Evolutionary conservation across 306 rosid species (phyloP).

Genomic region (Quercus ilex): DNA sequence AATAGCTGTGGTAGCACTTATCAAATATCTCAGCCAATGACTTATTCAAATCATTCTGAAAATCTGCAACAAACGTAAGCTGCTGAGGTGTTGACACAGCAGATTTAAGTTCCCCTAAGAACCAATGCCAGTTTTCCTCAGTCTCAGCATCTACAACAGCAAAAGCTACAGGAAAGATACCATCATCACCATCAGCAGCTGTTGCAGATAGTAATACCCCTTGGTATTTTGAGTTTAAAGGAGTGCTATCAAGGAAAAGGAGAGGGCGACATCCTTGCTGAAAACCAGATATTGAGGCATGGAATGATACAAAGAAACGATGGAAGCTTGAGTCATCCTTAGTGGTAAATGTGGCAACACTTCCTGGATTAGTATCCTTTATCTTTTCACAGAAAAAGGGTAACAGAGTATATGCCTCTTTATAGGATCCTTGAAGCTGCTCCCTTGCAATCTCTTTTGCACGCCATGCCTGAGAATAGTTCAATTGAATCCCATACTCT

Average conservation of each 20-base stretch:
- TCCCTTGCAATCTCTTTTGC: slow-evolving; percentile 97
- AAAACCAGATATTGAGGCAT: slow-evolving; percentile 81
- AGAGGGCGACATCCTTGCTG: slow-evolving; percentile 89
- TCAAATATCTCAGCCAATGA: slow-evolving; percentile 71
- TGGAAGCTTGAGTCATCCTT: slow-evolving; percentile 96
- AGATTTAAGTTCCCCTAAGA: slow-evolving; percentile 67
- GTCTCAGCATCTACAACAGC: slow-evolving; percentile 87
- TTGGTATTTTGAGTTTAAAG: slow-evolving; percentile 86
- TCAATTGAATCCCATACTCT: slow-evolving; percentile 89
- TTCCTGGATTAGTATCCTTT: slow-evolving; percentile 89
- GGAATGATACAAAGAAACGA: slow-evolving; percentile 82
- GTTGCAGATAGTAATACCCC: slow-evolving; percentile 85
- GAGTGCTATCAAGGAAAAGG: slow-evolving; percentile 74
- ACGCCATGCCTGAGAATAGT: slow-evolving; percentile 98
- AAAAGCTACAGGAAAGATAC: slow-evolving; percentile 81
- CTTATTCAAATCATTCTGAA: slow-evolving; percentile 63
- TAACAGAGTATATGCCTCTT: slow-evolving; percentile 88
- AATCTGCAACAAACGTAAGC: slow-evolving; percentile 83
- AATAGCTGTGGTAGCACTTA: slow-evolving; percentile 70
- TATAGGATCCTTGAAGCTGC: slow-evolving; percentile 94
- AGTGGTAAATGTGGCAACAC: slow-evolving; percentile 81
- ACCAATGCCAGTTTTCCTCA: slow-evolving; percentile 92
- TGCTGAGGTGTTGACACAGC: slow-evolving; percentile 54
- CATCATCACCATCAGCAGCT: slow-evolving; percentile 81
- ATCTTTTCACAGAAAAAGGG: slow-evolving; percentile 89